Conservation (phyloP, 1,284 basidiomycete species). For the Moesziomyces globuligerus region DNA sequence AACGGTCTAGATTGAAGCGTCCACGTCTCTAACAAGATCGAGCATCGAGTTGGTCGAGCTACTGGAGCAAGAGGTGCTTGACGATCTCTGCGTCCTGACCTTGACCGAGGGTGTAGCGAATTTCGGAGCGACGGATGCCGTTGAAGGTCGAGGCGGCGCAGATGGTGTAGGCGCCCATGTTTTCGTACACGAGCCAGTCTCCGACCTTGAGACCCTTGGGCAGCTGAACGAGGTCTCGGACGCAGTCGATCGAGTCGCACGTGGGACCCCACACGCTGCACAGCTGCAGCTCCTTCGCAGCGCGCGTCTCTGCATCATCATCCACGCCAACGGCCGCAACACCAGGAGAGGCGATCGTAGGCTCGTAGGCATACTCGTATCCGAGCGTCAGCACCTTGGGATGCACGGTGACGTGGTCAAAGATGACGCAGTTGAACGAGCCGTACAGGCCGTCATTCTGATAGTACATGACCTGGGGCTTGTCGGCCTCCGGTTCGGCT, state of each 20-base stretch:
- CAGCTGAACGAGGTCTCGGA: slow-evolving; percentile 55
- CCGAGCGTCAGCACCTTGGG: slow-evolving; percentile 78
- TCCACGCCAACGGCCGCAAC: slow-evolving; percentile 14
- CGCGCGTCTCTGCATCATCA: slow-evolving; percentile 7
- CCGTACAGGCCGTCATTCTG: slow-evolving; percentile 75
- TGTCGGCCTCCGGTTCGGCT: slow-evolving; percentile 12
- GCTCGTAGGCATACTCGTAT: slow-evolving; percentile 64
- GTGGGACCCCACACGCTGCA: slow-evolving; percentile 75
- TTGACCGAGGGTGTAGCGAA: slow-evolving; percentile 69
- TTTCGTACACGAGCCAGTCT: slow-evolving; percentile 89
- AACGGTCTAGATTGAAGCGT: no score
- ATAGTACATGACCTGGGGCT: slow-evolving; percentile 66
- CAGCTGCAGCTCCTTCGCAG: slow-evolving; percentile 68
- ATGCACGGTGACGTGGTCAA: slow-evolving; percentile 87
- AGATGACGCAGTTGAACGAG: slow-evolving; percentile 96
- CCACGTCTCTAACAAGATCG: no score
- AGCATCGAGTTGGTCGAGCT: no score
- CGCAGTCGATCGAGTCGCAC: slow-evolving; percentile 86
- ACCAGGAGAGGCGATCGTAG: slow-evolving; percentile 59
- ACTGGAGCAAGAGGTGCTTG: slow-evolving; percentile 33
- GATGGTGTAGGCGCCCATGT: slow-evolving; percentile 93
- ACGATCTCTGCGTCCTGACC: slow-evolving; percentile 38
- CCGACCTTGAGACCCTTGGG: slow-evolving; percentile 70
- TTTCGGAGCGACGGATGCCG: slow-evolving; percentile 70
- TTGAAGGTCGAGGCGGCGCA: slow-evolving; percentile 90